Percentiles rank a stretch among this genome's conserved stretches.
Evolutionary conservation across 176 grass and related monocot species (phyloP).

Genomic region (Lolium rigidum): DNA sequence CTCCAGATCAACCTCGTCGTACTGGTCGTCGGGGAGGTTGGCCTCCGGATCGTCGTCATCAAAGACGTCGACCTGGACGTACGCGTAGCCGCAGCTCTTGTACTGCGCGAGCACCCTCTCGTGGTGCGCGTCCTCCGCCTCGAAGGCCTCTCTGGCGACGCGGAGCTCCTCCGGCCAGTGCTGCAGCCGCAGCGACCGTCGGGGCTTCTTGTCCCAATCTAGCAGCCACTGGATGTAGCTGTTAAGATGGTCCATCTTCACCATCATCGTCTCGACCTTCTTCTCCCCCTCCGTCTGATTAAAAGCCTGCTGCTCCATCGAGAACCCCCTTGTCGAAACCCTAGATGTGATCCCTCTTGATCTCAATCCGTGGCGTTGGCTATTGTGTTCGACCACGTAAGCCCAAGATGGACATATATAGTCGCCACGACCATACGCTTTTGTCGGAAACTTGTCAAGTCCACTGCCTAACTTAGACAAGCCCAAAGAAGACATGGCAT

Average conservation of each 20-base stretch:
- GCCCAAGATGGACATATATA: no score
- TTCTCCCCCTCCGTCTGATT: background rate
- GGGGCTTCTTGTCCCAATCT: background rate
- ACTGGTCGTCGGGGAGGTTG: conserved; percentile 1
- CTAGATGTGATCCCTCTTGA: no score
- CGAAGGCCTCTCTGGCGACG: background rate
- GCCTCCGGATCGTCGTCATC: background rate
- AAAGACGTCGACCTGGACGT: background rate
- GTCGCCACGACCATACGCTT: no score
- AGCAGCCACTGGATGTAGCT: conserved; percentile 10
- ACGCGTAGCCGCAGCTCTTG: background rate
- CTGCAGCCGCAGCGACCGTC: background rate
- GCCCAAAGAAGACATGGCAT: no score
- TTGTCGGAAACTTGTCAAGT: no score
- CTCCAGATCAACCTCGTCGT: no score
- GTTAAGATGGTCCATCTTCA: background rate
- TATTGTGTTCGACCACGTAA: no score
- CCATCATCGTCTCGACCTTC: background rate
- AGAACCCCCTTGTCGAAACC: no score
- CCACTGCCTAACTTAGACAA: no score
- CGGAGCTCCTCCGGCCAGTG: background rate
- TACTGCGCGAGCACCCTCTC: background rate
- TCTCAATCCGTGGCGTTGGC: no score
- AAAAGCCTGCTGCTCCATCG: no score
- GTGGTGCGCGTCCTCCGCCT: background rate